phyloP scores from a whole-genome alignment of 2,329 filamentous ascomycete species.

The Cucurbitaria berberidis region DNA sequence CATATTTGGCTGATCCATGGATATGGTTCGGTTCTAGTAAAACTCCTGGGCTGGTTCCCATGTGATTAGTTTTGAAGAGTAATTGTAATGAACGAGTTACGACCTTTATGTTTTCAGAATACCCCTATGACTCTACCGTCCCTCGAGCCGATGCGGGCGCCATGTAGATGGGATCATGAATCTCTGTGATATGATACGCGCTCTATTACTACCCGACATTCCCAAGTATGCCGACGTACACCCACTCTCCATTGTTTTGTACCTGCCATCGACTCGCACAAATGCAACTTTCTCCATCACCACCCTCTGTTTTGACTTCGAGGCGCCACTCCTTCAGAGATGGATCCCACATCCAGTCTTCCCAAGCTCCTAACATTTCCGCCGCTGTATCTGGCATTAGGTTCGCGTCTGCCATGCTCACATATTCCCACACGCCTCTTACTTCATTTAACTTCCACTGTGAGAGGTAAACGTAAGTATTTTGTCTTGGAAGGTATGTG shows the following conservation, averaged over 20 bases:
- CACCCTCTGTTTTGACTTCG: conserved; percentile 1
- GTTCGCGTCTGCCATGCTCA: conserved; percentile 5
- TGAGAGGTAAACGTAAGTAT: conserved; percentile 16
- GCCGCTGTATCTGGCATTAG: conserved; percentile 12
- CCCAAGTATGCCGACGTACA: conserved; percentile 14
- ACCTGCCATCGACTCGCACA: conserved; percentile 22
- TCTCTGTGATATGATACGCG: not conserved
- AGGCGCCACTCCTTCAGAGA: conserved; percentile 22
- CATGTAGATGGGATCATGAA: not conserved
- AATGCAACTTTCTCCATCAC: conserved; percentile 4
- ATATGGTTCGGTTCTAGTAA: too few relatives aligned
- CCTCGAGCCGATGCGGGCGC: not conserved
- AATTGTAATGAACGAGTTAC: not conserved
- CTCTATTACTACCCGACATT: not conserved
- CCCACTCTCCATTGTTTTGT: conserved; percentile 15
- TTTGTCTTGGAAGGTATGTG: conserved; percentile 7
- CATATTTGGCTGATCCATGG: too few relatives aligned
- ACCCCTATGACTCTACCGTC: not conserved
- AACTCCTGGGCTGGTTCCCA: too few relatives aligned
- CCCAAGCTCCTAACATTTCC: conserved; percentile 22
- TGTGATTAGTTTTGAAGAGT: too few relatives aligned
- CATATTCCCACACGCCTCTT: conserved; percentile 17
- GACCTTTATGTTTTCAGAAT: not conserved
- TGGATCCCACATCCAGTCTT: conserved; percentile 29
- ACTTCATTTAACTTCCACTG: conserved; percentile 14